phyloP scores from a whole-genome alignment of 1,284 basidiomycete species.

The Cutaneotrichosporon sp. region DNA sequence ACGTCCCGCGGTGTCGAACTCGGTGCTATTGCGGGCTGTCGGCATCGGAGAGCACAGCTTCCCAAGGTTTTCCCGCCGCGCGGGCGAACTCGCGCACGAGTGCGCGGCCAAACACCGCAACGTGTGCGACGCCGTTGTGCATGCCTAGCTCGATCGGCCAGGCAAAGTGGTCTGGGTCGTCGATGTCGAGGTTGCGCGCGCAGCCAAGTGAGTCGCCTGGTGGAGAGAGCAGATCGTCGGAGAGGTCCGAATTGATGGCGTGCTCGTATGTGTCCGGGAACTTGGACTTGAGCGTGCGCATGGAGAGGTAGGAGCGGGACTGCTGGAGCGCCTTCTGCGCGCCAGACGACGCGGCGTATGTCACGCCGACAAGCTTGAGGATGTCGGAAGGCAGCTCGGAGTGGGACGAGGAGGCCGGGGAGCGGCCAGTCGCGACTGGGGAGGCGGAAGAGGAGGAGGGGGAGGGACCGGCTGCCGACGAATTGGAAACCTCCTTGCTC shows the following conservation, averaged over 20 bases:
- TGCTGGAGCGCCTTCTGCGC: conserved; percentile 27
- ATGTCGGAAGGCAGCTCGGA: conserved; percentile 30
- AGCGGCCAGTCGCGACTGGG: conserved; percentile 11
- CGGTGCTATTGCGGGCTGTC: conserved; percentile 6
- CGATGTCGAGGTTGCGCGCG: conserved; percentile 35
- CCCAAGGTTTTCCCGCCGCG: conserved; percentile 32
- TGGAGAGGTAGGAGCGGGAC: conserved; percentile 35
- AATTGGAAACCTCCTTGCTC: conserved; percentile 20
- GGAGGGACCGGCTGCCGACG: conserved; percentile 22
- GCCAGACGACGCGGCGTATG: conserved; percentile 21
- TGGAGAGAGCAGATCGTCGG: conserved; percentile 33
- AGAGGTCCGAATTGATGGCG: conserved; percentile 35
- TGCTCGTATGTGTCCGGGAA: conserved; percentile 37
- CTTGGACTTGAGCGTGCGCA: conserved; percentile 22
- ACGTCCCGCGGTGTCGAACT: background rate
- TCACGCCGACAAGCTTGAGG: conserved; percentile 28
- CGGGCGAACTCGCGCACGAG: conserved; percentile 38
- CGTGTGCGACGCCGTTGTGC: conserved; percentile 39
- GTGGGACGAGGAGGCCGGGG: conserved; percentile 16
- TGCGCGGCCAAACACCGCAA: conserved; percentile 37
- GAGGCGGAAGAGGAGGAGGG: conserved; percentile 17
- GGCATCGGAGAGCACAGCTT: conserved; percentile 11
- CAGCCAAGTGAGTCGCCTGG: conserved; percentile 35
- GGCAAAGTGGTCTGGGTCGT: conserved; percentile 32
- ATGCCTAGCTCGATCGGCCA: conserved; percentile 47